Base-by-base conservation (phyloP, 73 alveolate genomes). In the Stentor coeruleus region DNA sequence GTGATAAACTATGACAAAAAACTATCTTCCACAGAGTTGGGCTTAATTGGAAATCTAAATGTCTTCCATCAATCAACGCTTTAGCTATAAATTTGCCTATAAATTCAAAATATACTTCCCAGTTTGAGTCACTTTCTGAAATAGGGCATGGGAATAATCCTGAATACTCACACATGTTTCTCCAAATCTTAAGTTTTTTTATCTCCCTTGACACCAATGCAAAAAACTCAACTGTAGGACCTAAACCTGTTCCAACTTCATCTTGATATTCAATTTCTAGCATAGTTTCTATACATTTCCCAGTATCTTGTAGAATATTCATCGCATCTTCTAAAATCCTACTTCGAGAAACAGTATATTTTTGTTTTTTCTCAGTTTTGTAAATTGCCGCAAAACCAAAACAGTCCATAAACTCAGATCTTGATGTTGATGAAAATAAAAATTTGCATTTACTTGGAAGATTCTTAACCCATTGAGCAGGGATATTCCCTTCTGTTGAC, bases 11-110 rank as follows among this genome's bases (percentile, higher is more conserved):
- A 84, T 87, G 87, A 66, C 88, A 81, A 38, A 95, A 88, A 38
- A 91, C 85, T 15, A 95, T 35, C 83, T 93, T 86, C 99, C 99
- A 95, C 79, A 91, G 89, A 33, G 92, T 74, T 58, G 94, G 89
- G 4, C 95, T 84, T 36, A 95, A 72, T 39, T 95, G 99, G 59
- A 93, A 86, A 74, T 95, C 99, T 42, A 95, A 75, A 55, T 93
- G 85, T 74, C 97, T 86, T 59, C 91, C 96, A 86, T 95, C 99
- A 73, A 85, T 88, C 38, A 93, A 59, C 38, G 86, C 86, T 86
- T 94, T 95, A 35, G 95, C 99, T 3, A 93, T 73, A 38, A 93
- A 76, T 79, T 82, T 83, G 3, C 99, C 99, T 37, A 87, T 42
- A 55, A 95, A 82, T 72, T 89, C 84, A 59, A 92, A 95, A 58